Conservation (phyloP, 495 filamentous ascomycete species). For the Cladorrhinum samala region DNA sequence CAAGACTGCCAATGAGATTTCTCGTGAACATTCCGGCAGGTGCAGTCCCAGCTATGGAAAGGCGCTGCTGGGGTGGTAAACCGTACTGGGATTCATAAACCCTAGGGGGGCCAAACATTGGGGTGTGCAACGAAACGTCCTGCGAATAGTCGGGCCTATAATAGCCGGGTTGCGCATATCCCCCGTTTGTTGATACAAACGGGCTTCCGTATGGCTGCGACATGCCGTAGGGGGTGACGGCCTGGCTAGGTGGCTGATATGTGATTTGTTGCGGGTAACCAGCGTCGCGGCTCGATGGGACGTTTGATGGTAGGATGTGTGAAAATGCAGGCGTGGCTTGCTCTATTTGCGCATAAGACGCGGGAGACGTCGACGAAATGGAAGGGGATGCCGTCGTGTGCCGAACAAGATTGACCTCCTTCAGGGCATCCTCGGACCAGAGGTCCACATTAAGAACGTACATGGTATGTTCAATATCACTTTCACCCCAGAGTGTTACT, state of each 20-base stretch:
- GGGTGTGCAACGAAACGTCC: constrained; percentile 9
- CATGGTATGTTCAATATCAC: constrained; percentile 70
- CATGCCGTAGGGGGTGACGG: constrained; percentile 23
- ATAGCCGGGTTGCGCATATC: constrained; percentile 20
- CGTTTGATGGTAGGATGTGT: constrained; percentile 29
- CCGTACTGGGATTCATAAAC: constrained; percentile 20
- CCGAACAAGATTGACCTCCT: constrained; percentile 89
- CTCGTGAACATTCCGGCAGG: constrained; percentile 90
- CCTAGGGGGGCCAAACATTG: constrained; percentile 18
- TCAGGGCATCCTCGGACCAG: constrained; percentile 76
- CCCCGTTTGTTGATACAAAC: constrained; percentile 20
- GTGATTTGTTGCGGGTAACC: constrained; percentile 20
- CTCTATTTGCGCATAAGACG: constrained; percentile 29
- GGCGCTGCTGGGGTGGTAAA: constrained; percentile 20
- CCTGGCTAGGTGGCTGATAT: constrained; percentile 14
- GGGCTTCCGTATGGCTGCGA: constrained; percentile 18
- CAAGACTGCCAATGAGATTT: constrained; percentile 90
- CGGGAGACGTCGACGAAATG: constrained; percentile 64
- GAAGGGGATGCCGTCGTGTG: constrained; percentile 83
- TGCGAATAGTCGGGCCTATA: constrained; percentile 25
- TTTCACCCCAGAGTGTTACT: constrained; percentile 14
- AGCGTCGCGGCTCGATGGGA: constrained; percentile 16
- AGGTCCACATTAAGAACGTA: constrained; percentile 92
- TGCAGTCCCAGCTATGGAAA: constrained; percentile 33
- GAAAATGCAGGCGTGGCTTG: constrained; percentile 28